These are phyloP conservation scores for Remersonia thermophila DNA, from an alignment of 2,329 filamentous ascomycete species.

Conservation along the genomic window DNA sequence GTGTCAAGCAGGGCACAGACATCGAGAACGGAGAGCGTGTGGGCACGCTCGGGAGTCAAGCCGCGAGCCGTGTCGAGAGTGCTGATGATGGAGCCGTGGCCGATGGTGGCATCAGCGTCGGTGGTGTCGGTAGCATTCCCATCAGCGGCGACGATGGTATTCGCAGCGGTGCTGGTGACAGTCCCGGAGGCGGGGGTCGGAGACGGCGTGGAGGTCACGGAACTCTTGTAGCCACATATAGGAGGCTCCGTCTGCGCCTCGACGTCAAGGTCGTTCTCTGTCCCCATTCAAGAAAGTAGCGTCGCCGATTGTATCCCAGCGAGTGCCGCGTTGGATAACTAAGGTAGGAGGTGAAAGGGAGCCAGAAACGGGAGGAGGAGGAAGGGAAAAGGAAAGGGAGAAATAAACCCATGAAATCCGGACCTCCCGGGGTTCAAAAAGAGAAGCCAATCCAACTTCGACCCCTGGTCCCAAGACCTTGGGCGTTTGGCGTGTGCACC, in stretches of 20 bases:
- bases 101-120: slow-evolving; percentile 6
- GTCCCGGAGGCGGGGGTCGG: slow-evolving; percentile 14
- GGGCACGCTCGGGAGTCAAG: slow-evolving; percentile 19
- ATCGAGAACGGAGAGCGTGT: slow-evolving; percentile 16
- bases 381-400: no score
- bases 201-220: slow-evolving; percentile 13
- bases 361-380: slow-evolving; percentile 4
- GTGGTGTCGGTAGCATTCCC: slow-evolving; percentile 8
- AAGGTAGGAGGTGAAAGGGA: slow-evolving; percentile 1
- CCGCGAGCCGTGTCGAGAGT: slow-evolving; percentile 11
- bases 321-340: slow-evolving; percentile 2
- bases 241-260: slow-evolving; percentile 22
- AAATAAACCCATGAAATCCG: no score
- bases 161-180: slow-evolving; percentile 10
- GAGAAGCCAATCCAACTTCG: no score
- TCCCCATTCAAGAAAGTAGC: slow-evolving; percentile 19
- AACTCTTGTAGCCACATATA: slow-evolving; percentile 20
- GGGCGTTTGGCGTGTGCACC: no score
- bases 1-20: slow-evolving; percentile 17
- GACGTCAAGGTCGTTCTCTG: slow-evolving; percentile 20
- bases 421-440: no score
- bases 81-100: slow-evolving; percentile 8
- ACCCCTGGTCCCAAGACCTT: no score
- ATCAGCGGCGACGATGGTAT: slow-evolving; percentile 5
- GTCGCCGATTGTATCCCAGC: slow-evolving; percentile 11